phyloP scores from a whole-genome alignment of 441 rosid species.

The Eutrema salsugineum region DNA sequence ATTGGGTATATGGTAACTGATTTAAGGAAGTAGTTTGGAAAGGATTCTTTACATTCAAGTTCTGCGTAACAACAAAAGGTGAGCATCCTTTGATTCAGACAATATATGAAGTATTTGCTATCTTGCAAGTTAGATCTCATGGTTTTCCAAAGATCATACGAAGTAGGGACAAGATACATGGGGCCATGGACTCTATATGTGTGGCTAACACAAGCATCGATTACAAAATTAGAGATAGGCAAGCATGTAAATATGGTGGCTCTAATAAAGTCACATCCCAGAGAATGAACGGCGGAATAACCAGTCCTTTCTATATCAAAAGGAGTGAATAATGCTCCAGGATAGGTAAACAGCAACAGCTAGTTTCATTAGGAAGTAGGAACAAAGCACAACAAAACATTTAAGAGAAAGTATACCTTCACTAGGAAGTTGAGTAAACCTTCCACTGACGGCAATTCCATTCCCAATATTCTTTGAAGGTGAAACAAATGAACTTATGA shows the following conservation, averaged over 20 bases:
- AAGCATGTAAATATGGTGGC: background rate
- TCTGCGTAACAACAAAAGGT: constrained; percentile 44
- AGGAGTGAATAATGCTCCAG: background rate
- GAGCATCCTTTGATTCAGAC: constrained; percentile 14
- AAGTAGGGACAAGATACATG: background rate
- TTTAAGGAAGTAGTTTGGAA: constrained; percentile 42
- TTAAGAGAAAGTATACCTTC: constrained; percentile 40
- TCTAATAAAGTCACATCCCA: background rate
- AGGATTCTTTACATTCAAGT: constrained; percentile 27
- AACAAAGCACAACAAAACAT: background rate
- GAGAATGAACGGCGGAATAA: background rate
- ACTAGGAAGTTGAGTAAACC: constrained; percentile 33
- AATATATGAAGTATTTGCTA: background rate
- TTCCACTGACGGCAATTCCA: constrained; percentile 27
- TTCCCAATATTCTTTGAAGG: constrained; percentile 34
- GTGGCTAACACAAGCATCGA: background rate
- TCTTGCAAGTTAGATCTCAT: background rate
- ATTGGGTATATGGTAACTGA: constrained; percentile 77
- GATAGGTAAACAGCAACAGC: background rate
- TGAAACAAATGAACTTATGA: constrained; percentile 60
- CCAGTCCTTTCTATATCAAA: background rate
- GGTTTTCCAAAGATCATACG: background rate
- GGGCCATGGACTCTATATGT: background rate
- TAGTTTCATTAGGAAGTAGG: background rate
- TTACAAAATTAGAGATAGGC: constrained; percentile 5